Evolutionary conservation across 345 rosid species (phyloP).

Genomic region (Ceriops tagal): DNA sequence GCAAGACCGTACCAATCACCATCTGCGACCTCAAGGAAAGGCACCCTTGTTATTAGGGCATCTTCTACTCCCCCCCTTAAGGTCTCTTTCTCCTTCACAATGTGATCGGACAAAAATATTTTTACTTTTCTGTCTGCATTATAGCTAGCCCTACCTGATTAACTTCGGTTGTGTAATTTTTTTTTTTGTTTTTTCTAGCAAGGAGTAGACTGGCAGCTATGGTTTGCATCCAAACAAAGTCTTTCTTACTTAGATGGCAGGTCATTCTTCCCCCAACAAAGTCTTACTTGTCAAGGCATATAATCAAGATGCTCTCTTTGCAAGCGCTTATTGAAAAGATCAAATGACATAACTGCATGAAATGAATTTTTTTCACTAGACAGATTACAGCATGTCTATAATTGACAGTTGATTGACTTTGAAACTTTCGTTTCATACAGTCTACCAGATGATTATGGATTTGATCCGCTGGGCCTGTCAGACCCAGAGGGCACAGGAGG

Average conservation of each 20-base stretch:
- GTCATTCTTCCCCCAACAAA: conserved; percentile 29
- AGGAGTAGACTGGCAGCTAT: conserved; percentile 79
- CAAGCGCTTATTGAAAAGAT: too few relatives aligned
- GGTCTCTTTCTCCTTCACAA: conserved; percentile 36
- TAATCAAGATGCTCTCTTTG: neutral
- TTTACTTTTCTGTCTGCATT: too few relatives aligned
- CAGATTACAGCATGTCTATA: too few relatives aligned
- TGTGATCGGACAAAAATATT: neutral
- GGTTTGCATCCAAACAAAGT: conserved; percentile 95
- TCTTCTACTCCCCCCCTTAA: conserved; percentile 87
- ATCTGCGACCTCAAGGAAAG: conserved; percentile 45
- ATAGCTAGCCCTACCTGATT: too few relatives aligned
- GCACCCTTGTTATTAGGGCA: conserved; percentile 65
- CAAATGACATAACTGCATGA: too few relatives aligned
- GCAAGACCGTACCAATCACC: conserved; percentile 40
- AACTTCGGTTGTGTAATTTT: too few relatives aligned
- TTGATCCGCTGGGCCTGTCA: conserved; percentile 92
- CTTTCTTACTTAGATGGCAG: conserved; percentile 95
- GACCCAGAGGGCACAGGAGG: conserved; percentile 98
- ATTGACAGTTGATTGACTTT: neutral
- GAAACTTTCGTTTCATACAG: conserved; percentile 23
- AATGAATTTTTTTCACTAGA: too few relatives aligned
- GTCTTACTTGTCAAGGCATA: neutral
- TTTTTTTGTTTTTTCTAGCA: conserved; percentile 33
- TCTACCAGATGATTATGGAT: conserved; percentile 94